Conservation (phyloP, 345 rosid species). For the Chamaenerion angustifolium region DNA sequence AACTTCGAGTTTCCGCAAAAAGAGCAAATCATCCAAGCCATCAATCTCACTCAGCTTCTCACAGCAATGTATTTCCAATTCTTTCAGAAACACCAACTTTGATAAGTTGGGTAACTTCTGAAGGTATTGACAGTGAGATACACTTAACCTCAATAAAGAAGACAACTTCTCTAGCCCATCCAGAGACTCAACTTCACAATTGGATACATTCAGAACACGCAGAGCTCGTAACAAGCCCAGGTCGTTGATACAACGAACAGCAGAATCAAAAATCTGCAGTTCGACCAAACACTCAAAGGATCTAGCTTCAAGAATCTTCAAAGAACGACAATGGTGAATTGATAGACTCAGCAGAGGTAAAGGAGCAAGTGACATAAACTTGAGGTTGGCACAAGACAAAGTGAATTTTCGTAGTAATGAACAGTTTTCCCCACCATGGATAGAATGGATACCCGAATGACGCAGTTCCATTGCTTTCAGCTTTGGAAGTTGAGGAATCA, state of each 20-base stretch:
- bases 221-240: background rate
- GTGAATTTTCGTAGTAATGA: background rate
- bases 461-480: slow-evolving; percentile 1
- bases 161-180: slow-evolving; percentile 33
- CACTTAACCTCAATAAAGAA: background rate
- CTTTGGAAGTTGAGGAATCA: background rate
- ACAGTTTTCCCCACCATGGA: background rate
- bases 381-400: background rate
- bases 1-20: too few species aligned
- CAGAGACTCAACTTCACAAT: slow-evolving; percentile 5
- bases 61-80: too few species aligned
- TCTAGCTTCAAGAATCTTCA: background rate
- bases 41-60: too few species aligned
- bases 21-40: too few species aligned
- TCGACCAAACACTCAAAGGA: background rate
- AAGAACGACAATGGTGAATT: background rate
- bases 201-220: background rate
- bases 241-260: background rate
- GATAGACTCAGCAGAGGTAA: background rate
- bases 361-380: background rate
- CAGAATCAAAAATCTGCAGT: background rate
- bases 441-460: background rate
- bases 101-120: background rate
- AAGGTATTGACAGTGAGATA: background rate
- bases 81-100: background rate